Base-by-base conservation (phyloP, 2,329 filamentous ascomycete species). In the Macrophomina tecta region DNA sequence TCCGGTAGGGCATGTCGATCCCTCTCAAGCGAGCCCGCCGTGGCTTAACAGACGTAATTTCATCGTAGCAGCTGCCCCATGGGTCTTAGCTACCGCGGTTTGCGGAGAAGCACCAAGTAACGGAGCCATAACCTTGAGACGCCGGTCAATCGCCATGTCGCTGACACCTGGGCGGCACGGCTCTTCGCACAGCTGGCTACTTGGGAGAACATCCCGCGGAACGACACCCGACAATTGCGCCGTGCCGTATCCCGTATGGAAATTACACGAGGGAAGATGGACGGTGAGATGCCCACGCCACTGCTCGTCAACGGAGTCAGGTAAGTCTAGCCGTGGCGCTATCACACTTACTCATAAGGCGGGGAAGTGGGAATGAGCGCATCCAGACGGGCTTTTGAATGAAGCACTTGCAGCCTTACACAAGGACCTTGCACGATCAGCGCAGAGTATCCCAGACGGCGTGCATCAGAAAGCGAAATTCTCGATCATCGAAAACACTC, bases 11-110 rank as follows among this genome's bases (percentile, higher is more conserved):
- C 42, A 61, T 61, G 58, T 49, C 42, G 58, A 62, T 62, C 58
- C 16, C 9, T 28, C 38, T 18, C 18, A 46, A 60, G 40, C 40
- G 36, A 58, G 28, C 30, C 30, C 30, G 23, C 23, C 9, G 30
- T 16, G 23, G 49, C 55, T 45, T 30, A 32, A 45, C 8, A 28
- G 23, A 61, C 42, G 56, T 61, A 61, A 48, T 61, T 38, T 61
- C 32, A 16, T 61, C 56, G 56, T 23, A 61, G 56, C n/a, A 38
- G 56, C 56, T 61, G 56, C 56, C 40, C 30, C 40, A 61, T 61
- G 56, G 30, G 58, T 62, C 42, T 49, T 28, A 38, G 30, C 11
- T 9, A 49, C 58, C 58, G 45, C 18, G 6, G 36, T 62, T 38
- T 62, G 45, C 58, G 58, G 58, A 49, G 58, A 49, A 28, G 45